phyloP scores from a whole-genome alignment of 306 rosid genomes.

The Begonia fuchsioides region DNA sequence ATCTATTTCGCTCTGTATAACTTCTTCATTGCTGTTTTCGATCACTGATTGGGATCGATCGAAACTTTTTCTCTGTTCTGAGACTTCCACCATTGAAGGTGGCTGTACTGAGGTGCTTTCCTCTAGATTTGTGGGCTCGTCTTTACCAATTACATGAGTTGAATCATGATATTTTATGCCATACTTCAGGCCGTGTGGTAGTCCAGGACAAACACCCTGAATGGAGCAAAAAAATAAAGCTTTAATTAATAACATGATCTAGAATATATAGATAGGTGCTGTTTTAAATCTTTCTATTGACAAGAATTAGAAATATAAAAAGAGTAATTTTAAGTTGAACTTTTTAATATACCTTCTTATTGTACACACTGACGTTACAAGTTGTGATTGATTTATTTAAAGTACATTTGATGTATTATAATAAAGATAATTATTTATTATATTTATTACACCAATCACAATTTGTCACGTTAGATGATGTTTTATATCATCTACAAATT shows the following conservation, averaged over 20 bases:
- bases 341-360: too few species aligned
- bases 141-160: conserved; percentile 17
- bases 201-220: conserved; percentile 89
- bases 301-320: too few species aligned
- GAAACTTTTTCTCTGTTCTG: conserved; percentile 19
- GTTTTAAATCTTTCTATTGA: too few species aligned
- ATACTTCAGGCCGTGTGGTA: conserved; percentile 59
- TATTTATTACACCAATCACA: too few species aligned
- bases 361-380: too few species aligned
- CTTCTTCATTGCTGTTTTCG: conserved; percentile 9
- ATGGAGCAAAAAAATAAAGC: conserved; percentile 1
- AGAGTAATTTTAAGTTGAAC: too few species aligned
- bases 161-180: conserved; percentile 38
- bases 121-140: conserved; percentile 20
- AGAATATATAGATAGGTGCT: too few species aligned
- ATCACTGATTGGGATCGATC: conserved; percentile 11
- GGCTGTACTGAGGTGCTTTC: conserved; percentile 30
- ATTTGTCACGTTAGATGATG: too few species aligned
- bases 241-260: neutral
- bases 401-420: too few species aligned
- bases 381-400: too few species aligned
- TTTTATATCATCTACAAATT: too few species aligned
- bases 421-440: too few species aligned
- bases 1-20: conserved; percentile 13
- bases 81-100: conserved; percentile 25